Base-by-base conservation (phyloP, 352 stramenopile species). In the Pythium dissimile region DNA sequence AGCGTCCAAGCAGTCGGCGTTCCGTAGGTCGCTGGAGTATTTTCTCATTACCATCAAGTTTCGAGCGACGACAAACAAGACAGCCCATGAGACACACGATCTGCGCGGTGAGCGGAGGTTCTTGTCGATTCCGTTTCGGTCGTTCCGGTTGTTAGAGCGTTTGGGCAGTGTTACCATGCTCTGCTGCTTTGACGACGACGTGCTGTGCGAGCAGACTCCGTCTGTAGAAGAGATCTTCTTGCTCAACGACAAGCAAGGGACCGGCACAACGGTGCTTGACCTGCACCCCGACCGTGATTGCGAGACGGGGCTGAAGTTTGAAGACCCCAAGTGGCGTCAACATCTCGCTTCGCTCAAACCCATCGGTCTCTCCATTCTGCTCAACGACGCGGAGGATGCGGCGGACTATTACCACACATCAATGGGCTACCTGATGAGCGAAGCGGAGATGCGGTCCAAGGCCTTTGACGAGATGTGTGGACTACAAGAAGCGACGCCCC, bases 101-200 rank as follows among this genome's bases (percentile, higher is more conserved):
- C 35, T 27, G 13, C 32, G 16, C 23, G 11, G 34, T 1, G 46
- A 54, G 8, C 65, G 64, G 0, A 56, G 62, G 1, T 69, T 70
- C 21, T 54, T 92, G 16, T 66, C 77, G 13, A 71, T 92, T 9
- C 83, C 83, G 10, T 88, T 92, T 20, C 77, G 78, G 0, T 88
- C 78, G 6, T 92, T 94, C 30, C 80, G 85, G 3, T 58, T 95
- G 10, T 66, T 95, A 1, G 85, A 95, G 35, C 77, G 85, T 0
- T 69, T 95, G 15, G 85, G 85, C 0, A 93, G 81, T 63, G 86
- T 84, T 23, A 95, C 83, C 15, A 93, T 95, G 85, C 66, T 95
- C 2, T 95, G 85, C 64, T 93, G 85, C 54, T 93, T 93, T 45
- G 85, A 95, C 47, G 85, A 93, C 18, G 85, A 95, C 56, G 85